These are phyloP conservation scores for Parietichytrium sp. DNA, from an alignment of 108 stramenopile genomes.

Conservation along the genomic window DNA sequence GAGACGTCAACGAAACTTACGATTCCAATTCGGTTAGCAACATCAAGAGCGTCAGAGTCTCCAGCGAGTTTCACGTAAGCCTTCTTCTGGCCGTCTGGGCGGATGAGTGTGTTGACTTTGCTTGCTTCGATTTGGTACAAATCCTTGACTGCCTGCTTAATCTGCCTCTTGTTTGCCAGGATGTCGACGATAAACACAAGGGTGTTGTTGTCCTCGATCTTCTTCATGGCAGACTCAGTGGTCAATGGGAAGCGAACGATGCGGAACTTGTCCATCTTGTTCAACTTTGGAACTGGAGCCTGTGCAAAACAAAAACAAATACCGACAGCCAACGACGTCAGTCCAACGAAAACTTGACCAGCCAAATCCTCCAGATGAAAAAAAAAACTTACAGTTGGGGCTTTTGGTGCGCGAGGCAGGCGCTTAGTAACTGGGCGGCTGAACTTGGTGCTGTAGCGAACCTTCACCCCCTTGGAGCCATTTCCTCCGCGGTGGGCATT, in stretches of 20 bases:
- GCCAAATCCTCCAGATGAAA: background rate
- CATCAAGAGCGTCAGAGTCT: slow-evolving; percentile 97
- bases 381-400: slow-evolving; percentile 64
- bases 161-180: slow-evolving; percentile 98
- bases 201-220: slow-evolving; percentile 99
- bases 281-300: too few species aligned
- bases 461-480: slow-evolving; percentile 81
- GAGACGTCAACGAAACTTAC: too few species aligned
- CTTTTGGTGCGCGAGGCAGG: slow-evolving; percentile 72
- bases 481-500: background rate
- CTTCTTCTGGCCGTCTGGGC: slow-evolving; percentile 97
- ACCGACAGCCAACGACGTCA: background rate
- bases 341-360: background rate
- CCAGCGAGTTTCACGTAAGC: slow-evolving; percentile 94
- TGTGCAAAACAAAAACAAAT: background rate
- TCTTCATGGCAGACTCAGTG: slow-evolving; percentile 98
- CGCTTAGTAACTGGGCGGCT: slow-evolving; percentile 91
- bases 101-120: slow-evolving; percentile 99
- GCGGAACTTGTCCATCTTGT: slow-evolving; percentile 66
- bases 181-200: slow-evolving; percentile 99
- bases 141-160: slow-evolving; percentile 95
- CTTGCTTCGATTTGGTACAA: slow-evolving; percentile 93
- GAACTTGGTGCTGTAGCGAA: slow-evolving; percentile 93
- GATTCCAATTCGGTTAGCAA: slow-evolving; percentile 98
- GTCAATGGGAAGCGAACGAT: slow-evolving; percentile 98